Evolutionary conservation across 2,329 filamentous ascomycete genomes (phyloP).

Genomic region (Fusarium circinatum): DNA sequence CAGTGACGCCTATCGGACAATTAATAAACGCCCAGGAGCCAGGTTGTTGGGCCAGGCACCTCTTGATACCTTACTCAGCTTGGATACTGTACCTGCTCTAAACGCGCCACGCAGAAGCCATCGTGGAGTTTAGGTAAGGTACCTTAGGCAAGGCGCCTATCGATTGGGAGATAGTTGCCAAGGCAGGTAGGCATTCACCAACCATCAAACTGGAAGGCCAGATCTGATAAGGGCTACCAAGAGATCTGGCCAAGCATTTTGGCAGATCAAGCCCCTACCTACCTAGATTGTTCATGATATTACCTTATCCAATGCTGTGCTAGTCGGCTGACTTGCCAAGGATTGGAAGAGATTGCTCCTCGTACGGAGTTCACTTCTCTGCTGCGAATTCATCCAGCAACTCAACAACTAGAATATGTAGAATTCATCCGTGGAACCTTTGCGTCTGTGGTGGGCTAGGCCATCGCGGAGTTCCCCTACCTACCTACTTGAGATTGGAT

Average conservation of each 20-base stretch:
- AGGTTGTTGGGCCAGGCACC: constrained; percentile 17
- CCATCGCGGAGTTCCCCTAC: background rate
- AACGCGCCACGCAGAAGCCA: constrained; percentile 21
- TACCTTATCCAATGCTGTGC: background rate
- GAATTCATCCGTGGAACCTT: background rate
- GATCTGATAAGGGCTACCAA: background rate
- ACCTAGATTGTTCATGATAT: background rate
- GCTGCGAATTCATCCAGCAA: background rate
- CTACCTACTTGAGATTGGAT: background rate
- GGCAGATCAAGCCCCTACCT: background rate
- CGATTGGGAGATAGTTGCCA: background rate
- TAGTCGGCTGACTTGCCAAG: background rate
- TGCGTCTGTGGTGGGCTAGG: background rate
- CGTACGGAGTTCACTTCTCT: background rate
- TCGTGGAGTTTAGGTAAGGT: background rate
- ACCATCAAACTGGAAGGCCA: background rate
- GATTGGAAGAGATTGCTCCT: background rate
- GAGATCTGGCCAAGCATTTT: background rate
- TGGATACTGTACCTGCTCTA: background rate
- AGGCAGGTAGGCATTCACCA: background rate
- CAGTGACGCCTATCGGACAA: background rate
- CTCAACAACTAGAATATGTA: background rate
- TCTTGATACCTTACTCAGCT: background rate
- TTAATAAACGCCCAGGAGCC: constrained; percentile 1
- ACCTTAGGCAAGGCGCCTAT: background rate